These are phyloP conservation scores for Rhodotorula paludigena DNA, from an alignment of 768 basidiomycete species.

Conservation along the genomic window DNA sequence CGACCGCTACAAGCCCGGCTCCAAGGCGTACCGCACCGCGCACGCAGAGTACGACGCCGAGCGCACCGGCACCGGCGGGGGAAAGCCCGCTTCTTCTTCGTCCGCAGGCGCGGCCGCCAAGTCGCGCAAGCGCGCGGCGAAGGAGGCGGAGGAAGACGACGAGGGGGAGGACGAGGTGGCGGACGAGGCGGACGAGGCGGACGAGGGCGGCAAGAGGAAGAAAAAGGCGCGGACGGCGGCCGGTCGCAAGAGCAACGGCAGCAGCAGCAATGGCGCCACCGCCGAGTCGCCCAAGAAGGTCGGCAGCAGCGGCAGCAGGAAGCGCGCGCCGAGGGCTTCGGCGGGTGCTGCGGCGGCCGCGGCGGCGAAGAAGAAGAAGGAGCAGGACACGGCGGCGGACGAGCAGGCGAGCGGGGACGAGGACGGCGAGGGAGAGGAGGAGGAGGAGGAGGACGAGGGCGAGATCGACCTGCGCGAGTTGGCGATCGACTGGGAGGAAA, in stretches of 20 bases:
- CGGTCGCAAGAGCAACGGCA: neutral
- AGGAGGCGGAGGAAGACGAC: neutral
- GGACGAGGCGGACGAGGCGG: neutral
- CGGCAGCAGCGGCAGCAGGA: too few species aligned
- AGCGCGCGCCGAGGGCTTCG: too few species aligned
- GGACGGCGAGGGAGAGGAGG: neutral
- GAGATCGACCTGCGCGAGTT: too few species aligned
- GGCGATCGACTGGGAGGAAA: neutral
- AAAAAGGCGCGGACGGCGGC: too few species aligned
- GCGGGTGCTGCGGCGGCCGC: too few species aligned
- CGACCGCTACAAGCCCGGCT: conserved; percentile 9
- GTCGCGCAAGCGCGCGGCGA: neutral
- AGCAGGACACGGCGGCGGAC: neutral
- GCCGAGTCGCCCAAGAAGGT: too few species aligned
- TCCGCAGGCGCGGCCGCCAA: neutral
- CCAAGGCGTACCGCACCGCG: conserved; percentile 15
- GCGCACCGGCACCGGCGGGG: too few species aligned
- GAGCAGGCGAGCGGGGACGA: neutral
- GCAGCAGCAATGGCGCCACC: too few species aligned
- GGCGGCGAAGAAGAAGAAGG: neutral
- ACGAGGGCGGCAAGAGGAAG: neutral
- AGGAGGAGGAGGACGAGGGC: too few species aligned
- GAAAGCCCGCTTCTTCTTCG: too few species aligned
- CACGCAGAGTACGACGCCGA: too few species aligned
- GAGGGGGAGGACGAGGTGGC: neutral